A percentile compares a stretch with the other conserved stretches of the same genome.
phyloP scores from a whole-genome alignment of 805 yeast genomes.

The Candida caryicola region DNA sequence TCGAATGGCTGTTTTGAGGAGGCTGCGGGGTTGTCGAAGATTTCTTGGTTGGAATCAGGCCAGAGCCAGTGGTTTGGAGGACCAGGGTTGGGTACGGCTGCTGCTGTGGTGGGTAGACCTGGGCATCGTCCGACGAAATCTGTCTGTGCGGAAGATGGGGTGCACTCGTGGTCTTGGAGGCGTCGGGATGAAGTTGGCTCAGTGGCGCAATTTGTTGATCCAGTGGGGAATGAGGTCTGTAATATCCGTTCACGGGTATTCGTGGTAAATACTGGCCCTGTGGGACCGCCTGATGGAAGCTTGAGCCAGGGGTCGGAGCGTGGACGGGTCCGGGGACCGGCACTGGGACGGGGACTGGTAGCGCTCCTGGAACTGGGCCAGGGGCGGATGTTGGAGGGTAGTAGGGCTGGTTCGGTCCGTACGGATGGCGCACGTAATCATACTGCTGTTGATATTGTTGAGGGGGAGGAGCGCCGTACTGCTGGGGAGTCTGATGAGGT shows the following conservation, averaged over 20 bases:
- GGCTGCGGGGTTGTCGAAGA: constrained; percentile 5
- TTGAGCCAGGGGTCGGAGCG: constrained; percentile 1
- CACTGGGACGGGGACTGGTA: constrained; percentile 1
- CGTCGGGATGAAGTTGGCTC: too few species aligned
- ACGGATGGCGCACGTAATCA: constrained; percentile 3
- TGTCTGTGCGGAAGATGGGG: too few species aligned
- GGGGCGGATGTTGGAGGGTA: constrained; percentile 1
- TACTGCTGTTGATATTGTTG: constrained; percentile 6
- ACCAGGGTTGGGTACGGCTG: not conserved
- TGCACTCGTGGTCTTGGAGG: too few species aligned
- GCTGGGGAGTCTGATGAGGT: constrained; percentile 11
- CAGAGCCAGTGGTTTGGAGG: too few species aligned
- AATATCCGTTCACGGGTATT: not conserved
- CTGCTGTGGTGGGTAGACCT: not conserved
- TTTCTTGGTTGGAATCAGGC: too few species aligned
- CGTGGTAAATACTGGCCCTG: not conserved
- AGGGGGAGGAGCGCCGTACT: constrained; percentile 6
- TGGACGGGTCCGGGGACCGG: constrained; percentile 2
- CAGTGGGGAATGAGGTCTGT: not conserved
- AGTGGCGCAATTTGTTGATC: too few species aligned
- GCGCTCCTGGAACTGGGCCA: not conserved
- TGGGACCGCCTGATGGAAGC: constrained; percentile 1
- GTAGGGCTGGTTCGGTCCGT: not conserved
- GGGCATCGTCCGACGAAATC: too few species aligned
- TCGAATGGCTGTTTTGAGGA: too few species aligned